A percentile compares a stretch with the other conserved stretches of the same genome.
These are phyloP conservation scores for Verbascum thapsus DNA, from an alignment of 257 asterid genomes.

Conservation along the genomic window DNA sequence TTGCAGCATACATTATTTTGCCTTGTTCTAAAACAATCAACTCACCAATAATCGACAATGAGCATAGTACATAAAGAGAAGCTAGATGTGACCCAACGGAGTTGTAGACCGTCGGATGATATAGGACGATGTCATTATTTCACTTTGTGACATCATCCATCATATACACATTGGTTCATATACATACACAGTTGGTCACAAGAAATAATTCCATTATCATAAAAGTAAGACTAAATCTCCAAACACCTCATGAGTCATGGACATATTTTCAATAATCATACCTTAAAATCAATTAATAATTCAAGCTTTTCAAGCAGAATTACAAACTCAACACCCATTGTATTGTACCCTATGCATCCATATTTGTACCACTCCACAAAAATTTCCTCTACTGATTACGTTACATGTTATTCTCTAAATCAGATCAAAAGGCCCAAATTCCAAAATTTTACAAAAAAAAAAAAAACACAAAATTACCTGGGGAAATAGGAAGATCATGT, in stretches of 20 bases:
- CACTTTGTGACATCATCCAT: too few relatives aligned
- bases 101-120: too few relatives aligned
- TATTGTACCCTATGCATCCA: constrained; percentile 32
- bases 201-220: constrained; percentile 8
- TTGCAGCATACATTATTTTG: neutral
- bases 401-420: neutral
- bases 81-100: too few relatives aligned
- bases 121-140: too few relatives aligned
- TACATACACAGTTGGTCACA: too few relatives aligned
- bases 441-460: too few relatives aligned
- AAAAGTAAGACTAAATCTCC: neutral
- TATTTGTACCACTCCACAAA: constrained; percentile 28
- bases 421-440: too few relatives aligned
- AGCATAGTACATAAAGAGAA: neutral
- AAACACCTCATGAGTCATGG: neutral
- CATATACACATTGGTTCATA: too few relatives aligned
- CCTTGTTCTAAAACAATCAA: neutral
- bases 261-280: constrained; percentile 9
- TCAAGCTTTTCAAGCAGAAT: constrained; percentile 12
- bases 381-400: constrained; percentile 7
- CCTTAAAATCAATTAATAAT: neutral
- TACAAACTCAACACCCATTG: neutral
- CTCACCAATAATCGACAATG: neutral
- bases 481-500: constrained; percentile 26
- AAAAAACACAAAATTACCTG: constrained; percentile 39